Percentiles rank a stretch among this genome's conserved stretches.
phyloP scores from a whole-genome alignment of 306 rosid species.

The Glycyrrhiza uralensis region DNA sequence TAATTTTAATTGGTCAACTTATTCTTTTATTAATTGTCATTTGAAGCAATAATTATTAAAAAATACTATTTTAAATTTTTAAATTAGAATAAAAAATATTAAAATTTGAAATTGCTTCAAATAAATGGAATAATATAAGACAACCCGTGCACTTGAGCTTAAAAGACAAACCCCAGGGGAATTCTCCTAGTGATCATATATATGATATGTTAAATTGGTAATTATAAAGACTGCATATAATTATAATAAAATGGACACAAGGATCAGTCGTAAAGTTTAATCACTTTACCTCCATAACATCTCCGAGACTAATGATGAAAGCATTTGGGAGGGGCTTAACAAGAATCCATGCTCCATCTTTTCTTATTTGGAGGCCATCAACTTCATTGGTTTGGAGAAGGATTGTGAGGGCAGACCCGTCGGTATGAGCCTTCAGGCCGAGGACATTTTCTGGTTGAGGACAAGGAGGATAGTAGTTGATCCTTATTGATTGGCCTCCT shows the following conservation, averaged over 20 bases:
- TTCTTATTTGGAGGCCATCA: slow-evolving; percentile 34
- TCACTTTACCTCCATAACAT: slow-evolving; percentile 35
- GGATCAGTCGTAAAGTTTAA: neutral
- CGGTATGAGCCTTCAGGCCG: slow-evolving; percentile 28
- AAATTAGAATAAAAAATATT: too few relatives aligned
- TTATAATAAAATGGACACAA: too few relatives aligned
- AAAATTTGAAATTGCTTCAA: too few relatives aligned
- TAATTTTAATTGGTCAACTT: too few relatives aligned
- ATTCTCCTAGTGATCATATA: too few relatives aligned
- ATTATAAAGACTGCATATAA: neutral
- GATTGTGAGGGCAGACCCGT: slow-evolving; percentile 24
- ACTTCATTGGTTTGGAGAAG: slow-evolving; percentile 28
- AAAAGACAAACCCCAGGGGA: too few relatives aligned
- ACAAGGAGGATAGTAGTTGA: slow-evolving; percentile 36
- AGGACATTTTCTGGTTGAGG: slow-evolving; percentile 25
- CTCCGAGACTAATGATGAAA: slow-evolving; percentile 32
- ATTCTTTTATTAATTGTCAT: too few relatives aligned
- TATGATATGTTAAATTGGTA: too few relatives aligned
- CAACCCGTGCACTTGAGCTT: too few relatives aligned
- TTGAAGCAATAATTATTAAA: too few relatives aligned
- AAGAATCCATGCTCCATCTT: slow-evolving; percentile 37
- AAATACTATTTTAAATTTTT: too few relatives aligned
- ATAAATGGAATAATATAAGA: too few relatives aligned
- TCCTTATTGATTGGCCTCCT: slow-evolving; percentile 22
- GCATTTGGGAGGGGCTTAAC: slow-evolving; percentile 41